Conservation (phyloP, 164 flowering plant species). For the Brasenia schreberi region DNA sequence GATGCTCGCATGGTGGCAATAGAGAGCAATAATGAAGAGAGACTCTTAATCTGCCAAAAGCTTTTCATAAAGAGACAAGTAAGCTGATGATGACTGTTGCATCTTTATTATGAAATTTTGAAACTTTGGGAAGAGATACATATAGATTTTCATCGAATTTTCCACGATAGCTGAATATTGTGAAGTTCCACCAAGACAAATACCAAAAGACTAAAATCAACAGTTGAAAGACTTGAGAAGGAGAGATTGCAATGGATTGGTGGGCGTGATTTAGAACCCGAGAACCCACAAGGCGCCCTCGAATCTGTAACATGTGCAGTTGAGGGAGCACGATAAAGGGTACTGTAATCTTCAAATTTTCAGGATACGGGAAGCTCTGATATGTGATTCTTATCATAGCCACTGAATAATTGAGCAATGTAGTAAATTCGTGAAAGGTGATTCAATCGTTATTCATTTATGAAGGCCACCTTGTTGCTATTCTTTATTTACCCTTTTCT, state of each 20-base stretch:
- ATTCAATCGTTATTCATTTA: too few species aligned
- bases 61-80: constrained; percentile 66
- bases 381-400: neutral
- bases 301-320: neutral
- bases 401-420: neutral
- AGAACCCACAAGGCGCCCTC: constrained; percentile 61
- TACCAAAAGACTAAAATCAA: constrained; percentile 1
- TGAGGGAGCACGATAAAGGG: neutral
- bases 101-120: too few species aligned
- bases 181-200: constrained; percentile 14
- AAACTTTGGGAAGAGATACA: neutral
- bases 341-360: neutral
- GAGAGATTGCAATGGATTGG: constrained; percentile 2
- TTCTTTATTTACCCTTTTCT: neutral
- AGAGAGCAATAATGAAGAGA: constrained; percentile 70
- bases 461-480: neutral
- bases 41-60: constrained; percentile 86
- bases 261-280: constrained; percentile 22
- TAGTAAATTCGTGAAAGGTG: neutral
- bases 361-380: neutral
- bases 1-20: constrained; percentile 83
- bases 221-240: neutral
- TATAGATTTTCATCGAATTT: constrained; percentile 6
- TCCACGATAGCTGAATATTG: constrained; percentile 14
- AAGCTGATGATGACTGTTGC: neutral